Percentiles rank a stretch among this genome's conserved stretches.
These are phyloP conservation scores for Rubroboletus pulcherrimus DNA, from an alignment of 768 basidiomycete genomes.

Conservation along the genomic window DNA sequence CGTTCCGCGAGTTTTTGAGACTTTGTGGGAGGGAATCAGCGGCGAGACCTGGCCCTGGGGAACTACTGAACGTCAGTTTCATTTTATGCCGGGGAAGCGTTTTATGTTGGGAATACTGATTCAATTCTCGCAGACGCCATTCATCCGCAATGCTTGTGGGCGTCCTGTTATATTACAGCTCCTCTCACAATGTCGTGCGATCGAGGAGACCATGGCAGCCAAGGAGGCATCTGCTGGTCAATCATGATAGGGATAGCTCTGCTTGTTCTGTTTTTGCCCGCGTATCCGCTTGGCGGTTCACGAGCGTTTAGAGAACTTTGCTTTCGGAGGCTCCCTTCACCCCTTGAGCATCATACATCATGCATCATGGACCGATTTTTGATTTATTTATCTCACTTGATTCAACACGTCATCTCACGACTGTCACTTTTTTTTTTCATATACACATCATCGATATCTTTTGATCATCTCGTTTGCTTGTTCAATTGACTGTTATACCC, in stretches of 20 bases:
- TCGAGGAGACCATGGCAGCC: conserved; percentile 46
- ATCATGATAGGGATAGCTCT: neutral
- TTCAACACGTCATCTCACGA: neutral
- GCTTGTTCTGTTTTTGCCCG: neutral
- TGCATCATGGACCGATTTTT: conserved; percentile 1
- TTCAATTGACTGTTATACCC: conserved; percentile 4
- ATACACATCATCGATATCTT: neutral
- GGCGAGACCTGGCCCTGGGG: conserved; percentile 52
- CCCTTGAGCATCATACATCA: neutral
- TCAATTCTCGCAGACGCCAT: conserved; percentile 44
- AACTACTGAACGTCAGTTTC: conserved; percentile 53
- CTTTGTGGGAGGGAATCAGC: conserved; percentile 60
- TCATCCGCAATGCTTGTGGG: conserved; percentile 66
- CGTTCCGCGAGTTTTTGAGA: conserved; percentile 70
- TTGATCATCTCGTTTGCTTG: conserved; percentile 3
- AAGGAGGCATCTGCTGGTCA: conserved; percentile 7
- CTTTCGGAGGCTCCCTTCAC: neutral
- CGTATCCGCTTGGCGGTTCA: neutral
- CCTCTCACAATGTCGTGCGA: conserved; percentile 61
- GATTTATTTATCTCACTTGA: neutral
- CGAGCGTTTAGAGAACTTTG: neutral
- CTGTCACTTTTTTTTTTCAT: neutral
- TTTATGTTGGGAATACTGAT: neutral
- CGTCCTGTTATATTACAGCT: conserved; percentile 64
- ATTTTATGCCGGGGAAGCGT: neutral